phyloP scores from a whole-genome alignment of 148 eudicot species.

The Rhododendron simsii region DNA sequence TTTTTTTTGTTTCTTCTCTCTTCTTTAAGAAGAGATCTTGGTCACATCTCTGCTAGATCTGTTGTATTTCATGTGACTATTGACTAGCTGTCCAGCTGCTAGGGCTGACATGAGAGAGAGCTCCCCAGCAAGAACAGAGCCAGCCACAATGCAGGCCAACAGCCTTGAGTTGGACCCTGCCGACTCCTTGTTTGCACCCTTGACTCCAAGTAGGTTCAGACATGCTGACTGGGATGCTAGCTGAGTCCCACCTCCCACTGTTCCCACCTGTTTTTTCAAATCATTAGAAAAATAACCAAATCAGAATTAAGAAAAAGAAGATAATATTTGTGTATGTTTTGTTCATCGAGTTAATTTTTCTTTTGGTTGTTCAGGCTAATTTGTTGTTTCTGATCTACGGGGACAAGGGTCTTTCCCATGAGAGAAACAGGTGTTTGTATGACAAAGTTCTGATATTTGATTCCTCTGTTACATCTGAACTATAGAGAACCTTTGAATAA shows the following conservation, averaged over 20 bases:
- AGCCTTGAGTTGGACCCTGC: constrained; percentile 38
- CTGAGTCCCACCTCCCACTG: constrained; percentile 41
- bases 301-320: background rate
- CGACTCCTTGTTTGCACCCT: constrained; percentile 28
- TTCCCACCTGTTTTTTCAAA: constrained; percentile 25
- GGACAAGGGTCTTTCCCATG: no score
- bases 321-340: background rate
- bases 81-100: constrained; percentile 32
- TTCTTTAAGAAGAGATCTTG: constrained; percentile 2
- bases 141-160: constrained; percentile 30
- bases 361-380: no score
- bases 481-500: background rate
- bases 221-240: constrained; percentile 41
- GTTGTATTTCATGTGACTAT: constrained; percentile 40
- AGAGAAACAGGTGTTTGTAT: background rate
- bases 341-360: background rate
- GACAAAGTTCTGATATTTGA: background rate
- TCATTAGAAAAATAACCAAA: background rate
- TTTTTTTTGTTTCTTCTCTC: background rate
- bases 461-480: background rate
- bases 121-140: constrained; percentile 40
- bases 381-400: no score
- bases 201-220: constrained; percentile 34
- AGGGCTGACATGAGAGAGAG: constrained; percentile 39
- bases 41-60: constrained; percentile 27